phyloP scores from a whole-genome alignment of 73 alveolate species.

The Paramecium caudatum region DNA sequence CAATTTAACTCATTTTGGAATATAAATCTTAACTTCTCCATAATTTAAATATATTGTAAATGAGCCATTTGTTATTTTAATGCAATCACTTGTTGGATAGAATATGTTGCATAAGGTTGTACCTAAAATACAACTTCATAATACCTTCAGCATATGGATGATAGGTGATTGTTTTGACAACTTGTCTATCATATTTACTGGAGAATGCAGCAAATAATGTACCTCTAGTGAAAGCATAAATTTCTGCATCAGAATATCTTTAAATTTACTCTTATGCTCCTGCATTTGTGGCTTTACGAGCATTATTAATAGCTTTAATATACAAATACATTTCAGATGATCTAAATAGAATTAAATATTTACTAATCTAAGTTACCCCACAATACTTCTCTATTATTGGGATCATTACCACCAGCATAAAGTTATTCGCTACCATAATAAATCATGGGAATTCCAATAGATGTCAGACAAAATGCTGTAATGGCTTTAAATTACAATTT shows the following conservation, averaged over 20 bases:
- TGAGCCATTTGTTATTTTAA: neutral
- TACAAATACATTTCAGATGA: conserved; percentile 40
- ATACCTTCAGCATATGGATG: conserved; percentile 69
- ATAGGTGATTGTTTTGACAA: conserved; percentile 2
- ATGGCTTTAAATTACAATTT: conserved; percentile 84
- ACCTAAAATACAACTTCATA: neutral
- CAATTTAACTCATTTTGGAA: conserved; percentile 35
- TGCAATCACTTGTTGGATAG: conserved; percentile 43
- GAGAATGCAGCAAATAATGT: conserved; percentile 57
- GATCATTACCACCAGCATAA: conserved; percentile 97
- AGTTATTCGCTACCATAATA: conserved; percentile 98
- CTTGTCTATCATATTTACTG: conserved; percentile 54
- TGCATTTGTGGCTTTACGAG: conserved; percentile 29
- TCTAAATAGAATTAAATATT: neutral
- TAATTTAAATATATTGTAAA: conserved; percentile 26
- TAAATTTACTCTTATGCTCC: conserved; percentile 33
- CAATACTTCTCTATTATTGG: conserved; percentile 92
- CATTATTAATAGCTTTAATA: conserved; percentile 1
- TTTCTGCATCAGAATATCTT: conserved; percentile 65
- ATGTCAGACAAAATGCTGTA: conserved; percentile 83
- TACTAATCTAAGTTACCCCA: conserved; percentile 78
- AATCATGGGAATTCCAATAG: conserved; percentile 96
- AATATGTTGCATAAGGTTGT: conserved; percentile 57
- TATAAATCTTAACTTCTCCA: conserved; percentile 49
- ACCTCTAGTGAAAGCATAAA: conserved; percentile 60